Evolutionary conservation across 208 protist species (phyloP).

Genomic region (Wallacemonas sp.): DNA sequence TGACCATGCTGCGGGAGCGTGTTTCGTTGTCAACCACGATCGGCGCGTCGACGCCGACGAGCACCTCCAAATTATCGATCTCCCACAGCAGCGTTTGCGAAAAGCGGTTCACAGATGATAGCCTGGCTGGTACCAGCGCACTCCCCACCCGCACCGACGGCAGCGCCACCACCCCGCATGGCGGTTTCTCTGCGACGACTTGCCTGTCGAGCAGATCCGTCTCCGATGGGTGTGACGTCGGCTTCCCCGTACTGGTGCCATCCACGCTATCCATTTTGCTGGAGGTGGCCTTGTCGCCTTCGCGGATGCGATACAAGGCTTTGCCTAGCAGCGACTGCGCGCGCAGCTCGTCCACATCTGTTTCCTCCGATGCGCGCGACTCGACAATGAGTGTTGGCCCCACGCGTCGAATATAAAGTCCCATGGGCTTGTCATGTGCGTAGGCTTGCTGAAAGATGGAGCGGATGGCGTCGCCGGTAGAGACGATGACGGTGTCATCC

Average conservation of each 20-base stretch:
- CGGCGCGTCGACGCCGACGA: conserved; percentile 81
- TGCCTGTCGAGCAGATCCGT: background rate
- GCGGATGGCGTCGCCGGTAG: conserved; percentile 69
- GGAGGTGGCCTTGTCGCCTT: conserved; percentile 3
- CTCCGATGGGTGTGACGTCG: background rate
- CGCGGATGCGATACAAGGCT: conserved; percentile 70
- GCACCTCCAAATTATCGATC: conserved; percentile 65
- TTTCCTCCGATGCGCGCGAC: conserved; percentile 30
- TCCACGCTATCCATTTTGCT: background rate
- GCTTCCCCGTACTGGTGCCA: too few species aligned
- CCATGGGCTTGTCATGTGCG: conserved; percentile 42
- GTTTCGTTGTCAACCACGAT: conserved; percentile 51
- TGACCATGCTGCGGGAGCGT: conserved; percentile 46
- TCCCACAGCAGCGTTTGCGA: conserved; percentile 72
- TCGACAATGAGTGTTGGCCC: conserved; percentile 73
- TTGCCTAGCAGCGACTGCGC: conserved; percentile 70
- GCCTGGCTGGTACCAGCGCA: conserved; percentile 11
- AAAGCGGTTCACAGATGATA: conserved; percentile 38
- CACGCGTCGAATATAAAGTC: conserved; percentile 54
- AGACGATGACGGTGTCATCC: conserved; percentile 54
- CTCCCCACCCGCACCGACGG: conserved; percentile 31
- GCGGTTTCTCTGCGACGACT: background rate
- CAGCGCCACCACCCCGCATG: conserved; percentile 20
- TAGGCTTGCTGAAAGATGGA: conserved; percentile 68
- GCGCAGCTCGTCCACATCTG: conserved; percentile 50